These are phyloP conservation scores for Nitzschia palea DNA, from an alignment of 108 stramenopile species.

Conservation along the genomic window DNA sequence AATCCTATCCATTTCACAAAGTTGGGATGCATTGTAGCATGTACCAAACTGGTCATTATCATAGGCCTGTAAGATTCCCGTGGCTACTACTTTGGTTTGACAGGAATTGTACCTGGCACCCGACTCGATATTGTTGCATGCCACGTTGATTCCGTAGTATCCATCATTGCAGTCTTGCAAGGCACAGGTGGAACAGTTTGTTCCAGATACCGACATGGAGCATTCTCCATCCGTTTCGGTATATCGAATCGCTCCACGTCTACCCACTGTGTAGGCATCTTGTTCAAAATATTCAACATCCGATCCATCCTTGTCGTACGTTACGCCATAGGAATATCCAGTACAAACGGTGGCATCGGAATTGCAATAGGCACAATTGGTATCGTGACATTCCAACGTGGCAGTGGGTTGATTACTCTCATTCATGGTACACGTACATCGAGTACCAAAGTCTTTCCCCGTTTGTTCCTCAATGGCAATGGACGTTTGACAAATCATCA, in stretches of 20 bases:
- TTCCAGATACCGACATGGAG: not conserved
- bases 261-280: not conserved
- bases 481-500: not conserved
- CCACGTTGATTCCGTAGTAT: not conserved
- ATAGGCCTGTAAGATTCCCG: not conserved
- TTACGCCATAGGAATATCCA: not conserved
- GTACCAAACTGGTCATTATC: not conserved
- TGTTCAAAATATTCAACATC: not conserved
- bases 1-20: not conserved
- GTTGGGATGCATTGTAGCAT: not conserved
- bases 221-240: not conserved
- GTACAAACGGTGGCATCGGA: not conserved
- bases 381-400: not conserved
- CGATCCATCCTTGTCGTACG: not conserved
- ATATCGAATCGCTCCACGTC: not conserved
- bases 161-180: not conserved
- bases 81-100: not conserved
- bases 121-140: not conserved
- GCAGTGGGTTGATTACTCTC: not conserved
- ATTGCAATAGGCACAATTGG: slow-evolving; percentile 5
- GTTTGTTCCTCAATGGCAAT: not conserved
- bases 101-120: not conserved
- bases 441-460: not conserved
- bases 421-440: not conserved
- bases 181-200: not conserved